Evolutionary conservation across 2,329 filamentous ascomycete genomes (phyloP).

Genomic region (Trichoderma atrobrunneum): DNA sequence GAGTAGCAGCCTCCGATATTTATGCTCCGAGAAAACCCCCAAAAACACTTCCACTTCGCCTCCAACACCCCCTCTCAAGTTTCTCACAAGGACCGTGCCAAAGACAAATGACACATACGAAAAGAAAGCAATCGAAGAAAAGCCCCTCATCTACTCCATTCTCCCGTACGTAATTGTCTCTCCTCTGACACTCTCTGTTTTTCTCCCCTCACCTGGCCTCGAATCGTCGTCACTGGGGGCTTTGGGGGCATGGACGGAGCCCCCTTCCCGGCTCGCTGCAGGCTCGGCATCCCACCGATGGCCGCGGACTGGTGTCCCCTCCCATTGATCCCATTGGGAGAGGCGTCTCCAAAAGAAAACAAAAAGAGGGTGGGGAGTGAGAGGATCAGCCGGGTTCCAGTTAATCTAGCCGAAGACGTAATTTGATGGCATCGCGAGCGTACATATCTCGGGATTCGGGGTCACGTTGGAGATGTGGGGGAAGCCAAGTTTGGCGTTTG

Average conservation of each 20-base stretch:
- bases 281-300: slow-evolving; percentile 13
- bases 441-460: slow-evolving; percentile 17
- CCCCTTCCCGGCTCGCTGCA: slow-evolving; percentile 1
- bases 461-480: slow-evolving; percentile 13
- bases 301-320: neutral
- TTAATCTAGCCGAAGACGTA: slow-evolving; percentile 6
- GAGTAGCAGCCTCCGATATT: slow-evolving; percentile 7
- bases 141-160: neutral
- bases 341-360: neutral
- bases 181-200: neutral
- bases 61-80: neutral
- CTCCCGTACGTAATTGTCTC: neutral
- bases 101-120: neutral
- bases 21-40: slow-evolving; percentile 3
- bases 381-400: neutral
- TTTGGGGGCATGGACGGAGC: neutral
- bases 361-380: slow-evolving; percentile 1
- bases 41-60: neutral
- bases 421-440: neutral
- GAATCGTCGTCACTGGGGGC: neutral
- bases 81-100: neutral
- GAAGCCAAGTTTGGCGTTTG: neutral
- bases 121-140: neutral
- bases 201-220: neutral
- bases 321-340: neutral